Percentiles rank a stretch among this genome's conserved stretches.
These are phyloP conservation scores for Eucalyptus melliodora DNA, from an alignment of 345 rosid species.

Conservation along the genomic window DNA sequence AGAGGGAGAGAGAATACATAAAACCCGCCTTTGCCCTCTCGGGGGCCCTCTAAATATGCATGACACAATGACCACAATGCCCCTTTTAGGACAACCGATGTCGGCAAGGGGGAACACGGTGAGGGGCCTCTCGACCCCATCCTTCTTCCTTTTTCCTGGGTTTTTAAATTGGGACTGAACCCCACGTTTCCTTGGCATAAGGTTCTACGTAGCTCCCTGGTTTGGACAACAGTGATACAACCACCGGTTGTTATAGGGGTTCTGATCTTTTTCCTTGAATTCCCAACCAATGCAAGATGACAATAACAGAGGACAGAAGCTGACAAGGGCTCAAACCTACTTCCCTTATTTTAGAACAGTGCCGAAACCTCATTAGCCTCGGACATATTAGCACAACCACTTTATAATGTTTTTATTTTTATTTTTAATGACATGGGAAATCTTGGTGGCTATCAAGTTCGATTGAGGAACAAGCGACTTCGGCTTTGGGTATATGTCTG, in stretches of 20 bases:
- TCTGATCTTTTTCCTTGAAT: neutral
- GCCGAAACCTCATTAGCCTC: neutral
- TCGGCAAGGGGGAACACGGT: neutral
- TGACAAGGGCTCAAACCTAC: constrained; percentile 3
- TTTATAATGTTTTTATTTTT: neutral
- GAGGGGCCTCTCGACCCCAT: neutral
- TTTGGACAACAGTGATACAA: neutral
- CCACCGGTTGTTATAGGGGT: constrained; percentile 8
- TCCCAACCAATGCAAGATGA: constrained; percentile 1
- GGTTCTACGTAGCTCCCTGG: neutral
- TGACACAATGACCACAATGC: neutral
- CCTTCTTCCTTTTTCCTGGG: neutral
- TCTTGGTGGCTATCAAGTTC: neutral
- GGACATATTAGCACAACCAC: neutral
- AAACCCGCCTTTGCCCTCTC: neutral
- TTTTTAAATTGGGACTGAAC: neutral
- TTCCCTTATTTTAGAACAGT: neutral
- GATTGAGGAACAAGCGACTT: neutral
- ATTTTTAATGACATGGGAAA: neutral
- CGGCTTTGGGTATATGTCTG: neutral
- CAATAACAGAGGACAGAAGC: neutral
- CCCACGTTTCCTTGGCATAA: neutral
- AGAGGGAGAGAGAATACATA: neutral
- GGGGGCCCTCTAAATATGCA: neutral
- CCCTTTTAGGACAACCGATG: neutral